A percentile compares a stretch with the other conserved stretches of the same genome.
Conservation (phyloP, 2,329 filamentous ascomycete genomes). For the Clonostachys chloroleuca region DNA sequence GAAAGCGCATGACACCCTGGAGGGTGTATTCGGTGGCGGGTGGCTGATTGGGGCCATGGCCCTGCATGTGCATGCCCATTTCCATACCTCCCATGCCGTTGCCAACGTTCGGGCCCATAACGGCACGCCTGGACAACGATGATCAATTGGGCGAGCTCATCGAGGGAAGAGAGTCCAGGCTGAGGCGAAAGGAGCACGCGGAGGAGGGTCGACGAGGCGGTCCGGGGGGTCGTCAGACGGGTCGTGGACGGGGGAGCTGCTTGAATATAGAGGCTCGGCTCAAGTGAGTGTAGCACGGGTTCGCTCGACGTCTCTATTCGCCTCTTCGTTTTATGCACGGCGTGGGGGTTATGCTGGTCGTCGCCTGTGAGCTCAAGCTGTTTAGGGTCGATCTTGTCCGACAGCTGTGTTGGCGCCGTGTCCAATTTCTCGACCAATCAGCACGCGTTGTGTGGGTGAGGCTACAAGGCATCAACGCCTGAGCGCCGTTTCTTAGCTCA, state of each 20-base stretch:
- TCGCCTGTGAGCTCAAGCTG: background rate
- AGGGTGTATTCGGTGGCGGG: slow-evolving; percentile 59
- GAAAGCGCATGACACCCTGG: slow-evolving; percentile 92
- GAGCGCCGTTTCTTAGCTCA: no score
- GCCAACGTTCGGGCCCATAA: slow-evolving; percentile 36
- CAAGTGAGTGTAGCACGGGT: no score
- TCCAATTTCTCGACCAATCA: slow-evolving; percentile 17
- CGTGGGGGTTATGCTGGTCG: background rate
- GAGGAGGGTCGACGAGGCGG: background rate
- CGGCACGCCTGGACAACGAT: slow-evolving; percentile 5
- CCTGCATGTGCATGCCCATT: slow-evolving; percentile 36
- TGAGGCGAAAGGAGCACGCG: slow-evolving; percentile 7
- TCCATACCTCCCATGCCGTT: slow-evolving; percentile 43
- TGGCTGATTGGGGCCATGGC: slow-evolving; percentile 43
- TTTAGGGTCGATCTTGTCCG: background rate
- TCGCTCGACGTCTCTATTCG: background rate
- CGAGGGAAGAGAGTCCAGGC: slow-evolving; percentile 12
- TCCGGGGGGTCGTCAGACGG: background rate
- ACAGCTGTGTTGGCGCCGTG: background rate
- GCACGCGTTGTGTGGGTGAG: slow-evolving; percentile 13
- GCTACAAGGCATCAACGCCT: slow-evolving; percentile 28
- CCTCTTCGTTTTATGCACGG: background rate
- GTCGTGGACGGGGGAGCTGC: background rate
- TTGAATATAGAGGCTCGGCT: background rate
- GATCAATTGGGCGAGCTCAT: slow-evolving; percentile 27